Base-by-base conservation (phyloP, 1,284 basidiomycete species). In the Laetiporus sulphureus region DNA sequence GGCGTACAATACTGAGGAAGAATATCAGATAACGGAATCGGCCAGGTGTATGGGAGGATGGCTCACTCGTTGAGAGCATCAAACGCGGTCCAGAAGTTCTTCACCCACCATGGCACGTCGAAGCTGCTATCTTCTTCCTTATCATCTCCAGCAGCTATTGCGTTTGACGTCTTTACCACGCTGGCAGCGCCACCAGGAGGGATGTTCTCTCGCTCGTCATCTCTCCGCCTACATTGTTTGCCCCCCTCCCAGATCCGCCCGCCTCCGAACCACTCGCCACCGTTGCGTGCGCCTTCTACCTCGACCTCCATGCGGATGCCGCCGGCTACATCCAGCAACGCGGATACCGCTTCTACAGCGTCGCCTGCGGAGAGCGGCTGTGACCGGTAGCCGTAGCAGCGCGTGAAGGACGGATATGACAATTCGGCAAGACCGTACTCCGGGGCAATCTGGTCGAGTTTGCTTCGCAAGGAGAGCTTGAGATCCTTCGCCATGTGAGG, bases 341-440 rank as follows among this genome's bases (percentile, higher is more conserved):
- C 91, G 21, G 77, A 74, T 23, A 97, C 67, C 1, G 88, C 92
- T 62, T 99, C 96, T 0, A 98, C 88, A 7, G 90, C 87, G 61
- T 99, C 96, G 1, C 89, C 83, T 0, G 96, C 94, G 3, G 91
- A 93, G 16, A 99, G 66, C 0, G 90, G 88, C 37, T 86, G 78
- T 7, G 87, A 80, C 23, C 81, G 80, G 62, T 93, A 98, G 2
- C 96, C 96, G 59, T 79, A 94, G 49, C 85, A 86, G 16, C 94
- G 83, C 52, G 85, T 82, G 61, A 99, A 99, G 3, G 93, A 97
- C 0, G 90, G 84, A 61, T 95, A 99, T 2, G 86, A 77, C 20
- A 98, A 77, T 57, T 99, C 95, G 40, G 94, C 77, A n/a, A 99
- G 78, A 5, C 92, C 95, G 57, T 98, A 97, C 60, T 98, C 94